Evolutionary conservation across 2,329 filamentous ascomycete genomes (phyloP).

Genomic region (Mycosphaerella sp.): DNA sequence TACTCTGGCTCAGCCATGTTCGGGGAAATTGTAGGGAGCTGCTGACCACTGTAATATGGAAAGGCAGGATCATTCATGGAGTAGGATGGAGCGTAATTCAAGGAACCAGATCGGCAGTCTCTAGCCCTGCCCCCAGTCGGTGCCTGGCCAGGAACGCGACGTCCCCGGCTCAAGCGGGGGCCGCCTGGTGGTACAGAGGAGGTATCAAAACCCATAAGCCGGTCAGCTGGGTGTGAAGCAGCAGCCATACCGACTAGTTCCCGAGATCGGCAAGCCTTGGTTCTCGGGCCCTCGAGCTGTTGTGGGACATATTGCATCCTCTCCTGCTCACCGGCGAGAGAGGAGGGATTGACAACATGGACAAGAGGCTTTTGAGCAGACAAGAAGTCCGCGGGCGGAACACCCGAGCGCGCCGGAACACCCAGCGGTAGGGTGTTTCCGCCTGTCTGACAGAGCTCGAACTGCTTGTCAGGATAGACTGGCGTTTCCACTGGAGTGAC

Average conservation of each 20-base stretch:
- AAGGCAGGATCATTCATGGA: not conserved
- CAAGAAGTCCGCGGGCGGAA: not conserved
- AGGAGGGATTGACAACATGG: not conserved
- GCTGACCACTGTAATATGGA: not conserved
- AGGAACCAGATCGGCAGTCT: not conserved
- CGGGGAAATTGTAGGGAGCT: not conserved
- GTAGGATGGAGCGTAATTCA: not conserved
- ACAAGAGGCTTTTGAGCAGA: not conserved
- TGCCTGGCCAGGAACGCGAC: too few species aligned
- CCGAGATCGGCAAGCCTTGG: too few species aligned
- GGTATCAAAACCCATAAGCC: not conserved
- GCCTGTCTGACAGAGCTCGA: not conserved
- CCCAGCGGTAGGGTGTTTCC: constrained; percentile 3
- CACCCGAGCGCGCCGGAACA: not conserved
- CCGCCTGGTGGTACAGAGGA: not conserved
- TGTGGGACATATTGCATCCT: too few species aligned
- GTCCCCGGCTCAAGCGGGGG: too few species aligned
- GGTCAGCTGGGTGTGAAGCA: not conserved
- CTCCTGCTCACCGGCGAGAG: too few species aligned
- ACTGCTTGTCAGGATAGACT: not conserved
- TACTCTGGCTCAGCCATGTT: not conserved
- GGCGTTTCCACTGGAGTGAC: not conserved
- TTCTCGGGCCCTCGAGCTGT: too few species aligned
- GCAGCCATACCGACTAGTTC: too few species aligned
- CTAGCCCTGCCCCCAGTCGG: not conserved